These are phyloP conservation scores for Linnemannia hyalina DNA, from an alignment of 192 early-diverging fungal species.

Conservation along the genomic window DNA sequence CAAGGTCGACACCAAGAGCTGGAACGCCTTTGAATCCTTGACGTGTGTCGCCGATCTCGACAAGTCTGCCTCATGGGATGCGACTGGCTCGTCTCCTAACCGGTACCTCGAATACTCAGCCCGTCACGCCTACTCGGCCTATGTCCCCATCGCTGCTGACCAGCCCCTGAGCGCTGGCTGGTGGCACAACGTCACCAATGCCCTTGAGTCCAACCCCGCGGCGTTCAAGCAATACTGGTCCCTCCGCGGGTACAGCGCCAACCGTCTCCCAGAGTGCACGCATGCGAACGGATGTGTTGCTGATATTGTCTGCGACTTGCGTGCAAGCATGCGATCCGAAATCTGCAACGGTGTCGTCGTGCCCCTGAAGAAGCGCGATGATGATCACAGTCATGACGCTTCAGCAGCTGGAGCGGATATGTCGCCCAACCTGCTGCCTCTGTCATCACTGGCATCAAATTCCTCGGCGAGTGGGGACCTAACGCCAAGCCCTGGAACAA, in stretches of 20 bases:
- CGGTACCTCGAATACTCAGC: conserved; percentile 69
- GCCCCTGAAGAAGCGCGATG: not conserved
- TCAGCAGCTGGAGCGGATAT: not conserved
- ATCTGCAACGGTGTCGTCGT: conserved; percentile 8
- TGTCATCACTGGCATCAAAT: not conserved
- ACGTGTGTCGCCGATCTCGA: conserved; percentile 65
- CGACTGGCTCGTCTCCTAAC: conserved; percentile 36
- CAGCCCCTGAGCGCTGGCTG: conserved; percentile 56
- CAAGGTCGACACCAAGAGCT: conserved; percentile 62
- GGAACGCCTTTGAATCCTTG: conserved; percentile 61
- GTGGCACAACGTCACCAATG: conserved; percentile 63
- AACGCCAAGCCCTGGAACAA: not conserved
- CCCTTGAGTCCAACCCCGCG: conserved; percentile 43
- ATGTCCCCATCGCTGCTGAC: conserved; percentile 13
- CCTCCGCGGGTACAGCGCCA: conserved; percentile 50
- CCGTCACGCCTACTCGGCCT: conserved; percentile 47
- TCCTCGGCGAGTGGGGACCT: not conserved
- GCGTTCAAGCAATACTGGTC: conserved; percentile 58
- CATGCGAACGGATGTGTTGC: conserved; percentile 9
- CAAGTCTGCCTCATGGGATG: conserved; percentile 54
- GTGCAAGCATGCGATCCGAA: conserved; percentile 30
- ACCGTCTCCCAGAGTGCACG: not conserved
- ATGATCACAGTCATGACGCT: not conserved
- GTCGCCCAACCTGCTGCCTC: not conserved
- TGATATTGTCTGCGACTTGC: conserved; percentile 32